Evolutionary conservation across 2,329 filamentous ascomycete species (phyloP), one percentile per base, ranked within the genome.

Genomic region (Chaetomiaceae sp.): DNA sequence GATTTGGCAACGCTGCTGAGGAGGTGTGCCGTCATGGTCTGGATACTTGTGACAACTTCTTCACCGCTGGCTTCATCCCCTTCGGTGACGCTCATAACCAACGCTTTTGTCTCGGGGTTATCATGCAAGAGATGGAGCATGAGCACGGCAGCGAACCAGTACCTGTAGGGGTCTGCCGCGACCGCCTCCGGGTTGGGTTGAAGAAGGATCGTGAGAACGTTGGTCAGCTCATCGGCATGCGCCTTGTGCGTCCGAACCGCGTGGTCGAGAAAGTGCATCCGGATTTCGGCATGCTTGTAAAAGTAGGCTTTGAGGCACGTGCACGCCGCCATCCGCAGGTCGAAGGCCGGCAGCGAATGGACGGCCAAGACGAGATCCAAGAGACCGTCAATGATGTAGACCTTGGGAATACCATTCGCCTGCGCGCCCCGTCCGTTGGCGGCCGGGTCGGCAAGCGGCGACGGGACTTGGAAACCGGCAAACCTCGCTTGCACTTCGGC

Each of bases 231-330:
- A 64, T 95, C 86, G 40, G 83, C 79, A 1, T 86, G 88, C 36
- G 84, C 84, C 46, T 78, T 74, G 67, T 96, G 89, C 0, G 92
- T 91, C 55, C 92, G 88, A 58, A 99, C 95, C 2, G 94, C 57
- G 20, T 57, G 55, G 48, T 59, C 57, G 47, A 59, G 57, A 64
- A 97, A 96, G 70, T 97, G 91, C 48, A 85, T 76, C 41, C 87
- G 85, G 55, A 96, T 92, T 51, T 87, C 84, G 33, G 84, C 72
- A 67, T 97, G 91, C 41, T 86, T 84, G 62, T 81, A 84, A 63
- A 96, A 90, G 69, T 99, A 99, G 2, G 94, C 90, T 68, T 96
- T 91, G 56, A 99, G 82, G 64, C 92, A 95, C 62, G 92, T 86
- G 66, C 88, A 94, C 20, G 89, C 90, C 18, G 92, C 88, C 64